Conservation (phyloP, 208 protist species). For the Acanthamoeba castellanii region DNA sequence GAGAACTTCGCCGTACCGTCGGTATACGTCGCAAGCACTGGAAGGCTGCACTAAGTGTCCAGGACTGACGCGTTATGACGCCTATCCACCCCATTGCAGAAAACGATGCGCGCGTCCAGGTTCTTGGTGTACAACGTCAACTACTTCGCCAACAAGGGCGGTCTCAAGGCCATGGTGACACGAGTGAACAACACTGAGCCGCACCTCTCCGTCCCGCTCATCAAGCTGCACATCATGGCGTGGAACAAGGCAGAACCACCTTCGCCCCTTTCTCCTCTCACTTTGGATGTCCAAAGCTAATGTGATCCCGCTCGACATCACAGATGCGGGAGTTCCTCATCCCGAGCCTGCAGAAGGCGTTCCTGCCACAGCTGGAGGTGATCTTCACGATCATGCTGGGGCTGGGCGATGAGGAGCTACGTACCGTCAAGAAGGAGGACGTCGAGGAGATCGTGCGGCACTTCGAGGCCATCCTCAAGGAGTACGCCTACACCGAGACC, state of each 20-base stretch:
- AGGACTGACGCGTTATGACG: too few relatives aligned
- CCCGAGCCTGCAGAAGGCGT: background rate
- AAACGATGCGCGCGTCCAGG: background rate
- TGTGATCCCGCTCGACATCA: background rate
- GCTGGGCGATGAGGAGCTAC: conserved; percentile 18
- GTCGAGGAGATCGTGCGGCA: conserved; percentile 57
- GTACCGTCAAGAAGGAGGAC: conserved; percentile 48
- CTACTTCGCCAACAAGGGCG: conserved; percentile 68
- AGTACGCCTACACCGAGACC: background rate
- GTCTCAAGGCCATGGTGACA: conserved; percentile 54
- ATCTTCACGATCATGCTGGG: background rate
- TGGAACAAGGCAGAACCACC: background rate
- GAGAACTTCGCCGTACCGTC: background rate
- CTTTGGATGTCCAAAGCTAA: background rate
- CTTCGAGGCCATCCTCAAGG: conserved; percentile 23
- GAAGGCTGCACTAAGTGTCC: background rate
- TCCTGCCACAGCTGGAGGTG: conserved; percentile 23
- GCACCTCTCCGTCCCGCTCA: background rate
- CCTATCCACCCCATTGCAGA: background rate
- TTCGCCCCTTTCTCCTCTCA: background rate
- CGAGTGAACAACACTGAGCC: conserved; percentile 22
- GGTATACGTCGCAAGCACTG: background rate
- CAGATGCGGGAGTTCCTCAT: conserved; percentile 47
- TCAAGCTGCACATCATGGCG: conserved; percentile 21
- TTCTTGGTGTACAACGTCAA: conserved; percentile 65